phyloP scores from a whole-genome alignment of 2,329 filamentous ascomycete species.

The Fusarium longipes region DNA sequence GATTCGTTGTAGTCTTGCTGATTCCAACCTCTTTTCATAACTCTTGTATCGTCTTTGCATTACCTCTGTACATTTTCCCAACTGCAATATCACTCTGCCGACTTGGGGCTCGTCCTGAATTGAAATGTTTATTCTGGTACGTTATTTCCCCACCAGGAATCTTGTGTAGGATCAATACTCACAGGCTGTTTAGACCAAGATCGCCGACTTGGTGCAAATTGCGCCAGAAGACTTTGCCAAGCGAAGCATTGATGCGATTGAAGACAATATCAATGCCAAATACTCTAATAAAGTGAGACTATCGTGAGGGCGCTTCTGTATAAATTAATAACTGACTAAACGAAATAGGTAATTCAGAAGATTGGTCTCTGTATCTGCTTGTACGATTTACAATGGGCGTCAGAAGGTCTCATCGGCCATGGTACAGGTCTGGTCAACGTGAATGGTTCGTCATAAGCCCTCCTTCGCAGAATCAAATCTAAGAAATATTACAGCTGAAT shows the following conservation, averaged over 20 bases:
- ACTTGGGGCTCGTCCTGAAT: neutral
- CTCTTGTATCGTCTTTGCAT: neutral
- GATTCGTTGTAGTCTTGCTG: neutral
- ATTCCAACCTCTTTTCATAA: constrained; percentile 7
- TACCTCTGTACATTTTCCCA: neutral
- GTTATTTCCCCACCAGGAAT: constrained; percentile 26
- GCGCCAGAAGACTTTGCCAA: constrained; percentile 88
- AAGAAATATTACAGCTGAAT: constrained; percentile 71
- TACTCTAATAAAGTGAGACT: constrained; percentile 85
- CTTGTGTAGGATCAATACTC: constrained; percentile 13
- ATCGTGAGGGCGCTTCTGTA: neutral
- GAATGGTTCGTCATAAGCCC: constrained; percentile 71
- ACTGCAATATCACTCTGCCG: neutral
- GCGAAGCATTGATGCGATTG: constrained; percentile 83
- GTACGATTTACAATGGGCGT: constrained; percentile 89
- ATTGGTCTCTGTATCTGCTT: constrained; percentile 93
- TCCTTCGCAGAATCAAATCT: neutral
- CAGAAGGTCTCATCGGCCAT: constrained; percentile 93
- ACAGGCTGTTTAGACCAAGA: constrained; percentile 74
- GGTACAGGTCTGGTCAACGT: constrained; percentile 93
- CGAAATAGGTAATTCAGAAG: constrained; percentile 81
- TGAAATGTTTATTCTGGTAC: constrained; percentile 64
- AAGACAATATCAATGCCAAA: constrained; percentile 97
- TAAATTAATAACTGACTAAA: neutral
- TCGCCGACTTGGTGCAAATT: constrained; percentile 95